Conservation (phyloP, 371 early-diverging fungal genomes). For the Mortierella sp. region DNA sequence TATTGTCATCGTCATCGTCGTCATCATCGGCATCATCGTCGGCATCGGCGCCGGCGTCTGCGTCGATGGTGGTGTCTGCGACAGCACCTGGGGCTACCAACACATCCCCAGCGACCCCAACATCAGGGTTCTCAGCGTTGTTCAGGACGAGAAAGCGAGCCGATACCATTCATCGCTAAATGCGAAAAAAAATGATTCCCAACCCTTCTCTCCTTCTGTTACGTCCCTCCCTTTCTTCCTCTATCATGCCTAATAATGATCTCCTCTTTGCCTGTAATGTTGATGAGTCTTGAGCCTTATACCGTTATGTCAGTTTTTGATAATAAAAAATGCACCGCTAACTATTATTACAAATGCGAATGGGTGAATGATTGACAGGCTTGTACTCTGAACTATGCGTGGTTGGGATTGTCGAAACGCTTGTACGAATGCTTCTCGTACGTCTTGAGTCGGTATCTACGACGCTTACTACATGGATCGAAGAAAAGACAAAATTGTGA, state of each 20-base stretch:
- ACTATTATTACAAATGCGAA: too few relatives aligned
- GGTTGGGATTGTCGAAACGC: conserved; percentile 54
- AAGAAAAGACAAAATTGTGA: background rate
- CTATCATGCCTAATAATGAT: too few relatives aligned
- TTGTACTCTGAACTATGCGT: conserved; percentile 15
- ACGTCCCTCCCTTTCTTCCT: too few relatives aligned
- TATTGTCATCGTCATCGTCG: too few relatives aligned
- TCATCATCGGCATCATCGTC: too few relatives aligned
- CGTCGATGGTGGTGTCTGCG: too few relatives aligned
- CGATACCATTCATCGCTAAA: conserved; percentile 18
- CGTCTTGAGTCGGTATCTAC: conserved; percentile 64
- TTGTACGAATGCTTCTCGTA: conserved; percentile 68
- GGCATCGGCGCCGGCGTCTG: too few relatives aligned
- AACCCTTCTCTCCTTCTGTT: background rate
- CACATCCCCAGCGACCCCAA: background rate
- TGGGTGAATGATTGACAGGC: too few relatives aligned
- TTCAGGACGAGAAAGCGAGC: conserved; percentile 34
- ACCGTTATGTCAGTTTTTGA: too few relatives aligned
- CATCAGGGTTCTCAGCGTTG: conserved; percentile 26
- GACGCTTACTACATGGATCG: conserved; percentile 40
- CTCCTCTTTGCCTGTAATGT: too few relatives aligned
- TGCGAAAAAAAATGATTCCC: background rate
- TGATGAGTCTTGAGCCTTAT: too few relatives aligned
- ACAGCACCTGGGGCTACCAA: background rate
- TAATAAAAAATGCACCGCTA: too few relatives aligned